Base-by-base conservation (phyloP, 2,329 filamentous ascomycete genomes). In the Penicillium sp. region DNA sequence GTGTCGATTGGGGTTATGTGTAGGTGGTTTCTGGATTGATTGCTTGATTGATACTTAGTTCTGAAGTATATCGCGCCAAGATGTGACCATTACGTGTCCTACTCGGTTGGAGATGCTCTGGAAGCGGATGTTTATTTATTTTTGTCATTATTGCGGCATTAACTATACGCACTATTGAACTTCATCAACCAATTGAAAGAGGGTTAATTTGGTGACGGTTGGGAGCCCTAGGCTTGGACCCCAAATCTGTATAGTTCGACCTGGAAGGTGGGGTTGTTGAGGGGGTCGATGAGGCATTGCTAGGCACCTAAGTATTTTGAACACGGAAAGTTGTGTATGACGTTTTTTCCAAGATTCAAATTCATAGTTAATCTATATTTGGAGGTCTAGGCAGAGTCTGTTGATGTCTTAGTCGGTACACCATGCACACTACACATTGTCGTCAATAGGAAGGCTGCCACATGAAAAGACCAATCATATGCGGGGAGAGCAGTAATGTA, bases 1-100 rank as follows among this genome's bases (percentile, higher is more conserved):
- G 48, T 14, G 6, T 26, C 31, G 23, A 11, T 26, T 37, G 14
- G 39, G 8, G 7, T n/a, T 19, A 3, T 39, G n/a, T 39, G n/a
- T 37, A 47, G 26, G 33, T 19, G 10, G 16, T 19, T n/a, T 21
- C 27, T 14, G 23, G 16, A 10, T 39, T 26, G 16, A 50, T 42
- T 19, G 14, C 35, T 50, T 50, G 31, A n/a, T 37, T 14, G 11
- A 42, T 6, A 7, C 19, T 42, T 42, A 42, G 39, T 35, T 19
- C 13, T 35, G 47, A 49, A 49, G 47, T 49, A 37, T 49, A 37
- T 49, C 19, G 33, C 14, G 48, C 48, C 48, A 50, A 50, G 48
- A 42, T 50, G 33, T 42, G 31, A 42, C n/a, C 48, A 50, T 50
- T 39, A 50, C 48, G 48, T 37, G 48, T 50, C 48, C 33, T 26